Conservation (phyloP, 2,329 filamentous ascomycete species). For the Tothia fuscella region DNA sequence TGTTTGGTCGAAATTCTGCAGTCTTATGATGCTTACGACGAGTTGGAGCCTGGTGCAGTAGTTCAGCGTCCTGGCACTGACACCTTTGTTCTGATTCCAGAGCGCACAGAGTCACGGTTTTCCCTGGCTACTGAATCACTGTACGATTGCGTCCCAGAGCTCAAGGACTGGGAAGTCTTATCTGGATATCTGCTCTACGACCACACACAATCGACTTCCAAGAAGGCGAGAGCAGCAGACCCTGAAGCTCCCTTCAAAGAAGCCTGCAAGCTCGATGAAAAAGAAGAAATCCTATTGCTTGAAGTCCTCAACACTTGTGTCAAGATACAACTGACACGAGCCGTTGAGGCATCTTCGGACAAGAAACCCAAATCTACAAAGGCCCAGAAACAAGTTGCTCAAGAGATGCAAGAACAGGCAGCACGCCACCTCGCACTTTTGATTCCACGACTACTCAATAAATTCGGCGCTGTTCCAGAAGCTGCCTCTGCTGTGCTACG, state of each 20-base stretch:
- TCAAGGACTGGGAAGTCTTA: constrained; percentile 77
- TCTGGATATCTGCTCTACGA: constrained; percentile 88
- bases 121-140: constrained; percentile 76
- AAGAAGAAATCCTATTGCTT: constrained; percentile 74
- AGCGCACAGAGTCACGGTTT: constrained; percentile 65
- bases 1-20: constrained; percentile 74
- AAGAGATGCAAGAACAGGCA: constrained; percentile 64
- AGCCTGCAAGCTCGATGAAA: constrained; percentile 58
- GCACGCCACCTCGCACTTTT: constrained; percentile 64
- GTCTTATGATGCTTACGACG: constrained; percentile 62
- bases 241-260: constrained; percentile 54
- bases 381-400: constrained; percentile 39
- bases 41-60: constrained; percentile 23
- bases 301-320: constrained; percentile 79
- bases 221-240: constrained; percentile 42
- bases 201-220: constrained; percentile 52
- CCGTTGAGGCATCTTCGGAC: constrained; percentile 48
- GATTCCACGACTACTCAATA: constrained; percentile 79
- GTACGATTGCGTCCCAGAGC: constrained; percentile 68
- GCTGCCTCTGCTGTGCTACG: constrained; percentile 78
- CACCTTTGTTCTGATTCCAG: constrained; percentile 44
- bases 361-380: constrained; percentile 46
- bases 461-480: constrained; percentile 80
- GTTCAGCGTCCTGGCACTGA: constrained; percentile 24
- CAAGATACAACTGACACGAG: constrained; percentile 56